phyloP scores from a whole-genome alignment of 169 alveolate genomes.

The Cryptosporidium canis region DNA sequence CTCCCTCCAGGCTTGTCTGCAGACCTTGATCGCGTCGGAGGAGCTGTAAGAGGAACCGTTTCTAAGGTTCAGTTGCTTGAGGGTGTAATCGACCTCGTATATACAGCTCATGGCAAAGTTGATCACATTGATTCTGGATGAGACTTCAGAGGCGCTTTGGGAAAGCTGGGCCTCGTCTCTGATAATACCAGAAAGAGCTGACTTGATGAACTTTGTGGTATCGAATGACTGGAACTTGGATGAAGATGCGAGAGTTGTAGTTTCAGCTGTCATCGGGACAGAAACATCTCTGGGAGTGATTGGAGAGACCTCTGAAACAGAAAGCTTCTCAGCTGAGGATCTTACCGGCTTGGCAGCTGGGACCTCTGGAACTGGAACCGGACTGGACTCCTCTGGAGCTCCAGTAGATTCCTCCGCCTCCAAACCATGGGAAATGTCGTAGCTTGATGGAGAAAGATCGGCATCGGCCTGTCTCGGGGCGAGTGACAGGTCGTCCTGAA shows the following conservation, averaged over 20 bases:
- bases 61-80: not conserved
- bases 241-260: not conserved
- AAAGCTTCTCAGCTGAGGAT: not conserved
- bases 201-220: not conserved
- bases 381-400: slow-evolving; percentile 26
- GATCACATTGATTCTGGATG: slow-evolving; percentile 10
- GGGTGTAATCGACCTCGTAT: slow-evolving; percentile 31
- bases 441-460: slow-evolving; percentile 39
- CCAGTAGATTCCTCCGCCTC: slow-evolving; percentile 73
- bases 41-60: slow-evolving; percentile 15
- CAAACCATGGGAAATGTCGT: slow-evolving; percentile 29
- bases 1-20: slow-evolving; percentile 69
- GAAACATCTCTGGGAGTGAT: not conserved
- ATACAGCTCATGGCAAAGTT: slow-evolving; percentile 72
- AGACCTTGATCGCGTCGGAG: slow-evolving; percentile 40
- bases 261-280: not conserved
- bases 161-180: not conserved
- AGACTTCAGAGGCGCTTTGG: not conserved
- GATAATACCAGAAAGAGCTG: slow-evolving; percentile 7
- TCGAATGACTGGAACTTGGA: slow-evolving; percentile 8
- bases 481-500: slow-evolving; percentile 45
- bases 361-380: not conserved
- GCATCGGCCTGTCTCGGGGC: slow-evolving; percentile 38
- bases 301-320: slow-evolving; percentile 3
- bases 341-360: not conserved